phyloP scores from a whole-genome alignment of 345 rosid genomes.

The Cochlearia excelsa region DNA sequence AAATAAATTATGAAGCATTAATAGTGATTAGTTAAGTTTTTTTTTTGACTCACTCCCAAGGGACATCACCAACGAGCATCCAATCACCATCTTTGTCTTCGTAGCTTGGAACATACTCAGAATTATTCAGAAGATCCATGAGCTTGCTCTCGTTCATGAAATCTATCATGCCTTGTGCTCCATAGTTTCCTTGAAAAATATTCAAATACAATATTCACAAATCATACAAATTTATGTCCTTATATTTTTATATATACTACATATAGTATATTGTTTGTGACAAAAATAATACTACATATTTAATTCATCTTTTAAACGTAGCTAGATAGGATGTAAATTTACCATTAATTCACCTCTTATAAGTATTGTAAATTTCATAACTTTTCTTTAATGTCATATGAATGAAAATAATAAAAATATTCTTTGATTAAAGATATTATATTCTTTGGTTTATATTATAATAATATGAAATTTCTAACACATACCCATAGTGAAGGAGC shows the following conservation, averaged over 20 bases:
- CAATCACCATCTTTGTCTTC: slow-evolving; percentile 98
- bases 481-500: slow-evolving; percentile 94
- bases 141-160: slow-evolving; percentile 95
- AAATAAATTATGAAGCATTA: slow-evolving; percentile 19
- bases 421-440: no score
- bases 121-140: slow-evolving; percentile 83
- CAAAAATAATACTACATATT: no score
- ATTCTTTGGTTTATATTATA: no score
- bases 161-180: slow-evolving; percentile 84
- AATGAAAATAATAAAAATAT: no score
- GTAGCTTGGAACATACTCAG: slow-evolving; percentile 91
- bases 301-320: no score
- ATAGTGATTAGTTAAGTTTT: no score
- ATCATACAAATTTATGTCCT: slow-evolving; percentile 24
- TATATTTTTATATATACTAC: background rate
- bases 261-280: no score
- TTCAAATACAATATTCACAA: slow-evolving; percentile 17
- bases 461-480: background rate
- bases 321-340: no score
- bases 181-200: slow-evolving; percentile 35
- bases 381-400: no score
- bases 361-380: no score
- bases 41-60: slow-evolving; percentile 74
- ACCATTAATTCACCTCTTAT: no score
- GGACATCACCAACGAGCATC: slow-evolving; percentile 99